Evolutionary conservation across 768 basidiomycete species (phyloP).

Genomic region (Lentinus brumalis): DNA sequence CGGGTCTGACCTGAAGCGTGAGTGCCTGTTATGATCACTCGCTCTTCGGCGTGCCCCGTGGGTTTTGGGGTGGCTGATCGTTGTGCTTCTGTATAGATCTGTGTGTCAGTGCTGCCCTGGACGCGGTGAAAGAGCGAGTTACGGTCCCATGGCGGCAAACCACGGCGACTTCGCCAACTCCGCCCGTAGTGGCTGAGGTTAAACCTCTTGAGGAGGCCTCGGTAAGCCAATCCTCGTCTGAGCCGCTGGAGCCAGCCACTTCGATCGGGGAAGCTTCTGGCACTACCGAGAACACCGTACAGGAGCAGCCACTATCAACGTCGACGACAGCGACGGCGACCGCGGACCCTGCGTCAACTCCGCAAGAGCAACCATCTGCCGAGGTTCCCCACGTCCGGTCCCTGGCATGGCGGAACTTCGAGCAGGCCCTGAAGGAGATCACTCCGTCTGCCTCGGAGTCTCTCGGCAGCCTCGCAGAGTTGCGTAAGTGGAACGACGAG

Average conservation of each 20-base stretch:
- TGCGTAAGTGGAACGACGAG: conserved; percentile 91
- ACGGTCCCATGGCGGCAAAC: conserved; percentile 70
- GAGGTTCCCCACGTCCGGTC: conserved; percentile 31
- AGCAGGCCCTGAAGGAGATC: conserved; percentile 85
- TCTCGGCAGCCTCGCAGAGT: conserved; percentile 69
- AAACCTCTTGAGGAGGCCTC: background rate
- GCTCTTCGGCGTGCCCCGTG: background rate
- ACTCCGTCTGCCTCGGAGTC: conserved; percentile 87
- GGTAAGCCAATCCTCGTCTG: background rate
- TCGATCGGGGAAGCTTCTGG: conserved; percentile 4
- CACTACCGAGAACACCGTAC: background rate
- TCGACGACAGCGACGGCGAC: background rate
- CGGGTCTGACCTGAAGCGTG: conserved; percentile 93
- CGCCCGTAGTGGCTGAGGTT: background rate
- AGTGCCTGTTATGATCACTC: conserved; percentile 32
- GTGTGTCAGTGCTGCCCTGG: conserved; percentile 90
- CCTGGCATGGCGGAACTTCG: conserved; percentile 68
- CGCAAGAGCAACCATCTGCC: conserved; percentile 2
- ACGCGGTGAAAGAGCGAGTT: conserved; percentile 85
- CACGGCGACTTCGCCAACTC: background rate
- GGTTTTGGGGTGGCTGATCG: conserved; percentile 13
- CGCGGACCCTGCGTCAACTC: conserved; percentile 4
- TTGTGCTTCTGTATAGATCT: conserved; percentile 57
- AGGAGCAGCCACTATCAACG: background rate
- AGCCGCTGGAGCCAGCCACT: background rate